phyloP scores from a whole-genome alignment of 164 flowering plant species.

The Berberis vulgaris region DNA sequence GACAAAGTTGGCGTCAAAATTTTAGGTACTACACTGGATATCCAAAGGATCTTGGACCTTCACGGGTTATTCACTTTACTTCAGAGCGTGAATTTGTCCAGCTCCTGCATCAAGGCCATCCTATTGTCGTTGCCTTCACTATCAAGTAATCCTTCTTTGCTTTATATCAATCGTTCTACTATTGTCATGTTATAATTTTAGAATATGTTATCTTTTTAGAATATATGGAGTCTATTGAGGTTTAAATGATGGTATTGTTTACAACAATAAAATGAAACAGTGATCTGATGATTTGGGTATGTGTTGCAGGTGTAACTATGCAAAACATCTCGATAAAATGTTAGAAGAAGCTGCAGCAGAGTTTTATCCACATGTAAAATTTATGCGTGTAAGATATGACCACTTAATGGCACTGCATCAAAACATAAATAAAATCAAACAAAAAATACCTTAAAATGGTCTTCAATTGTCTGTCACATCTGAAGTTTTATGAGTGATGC shows the following conservation, averaged over 20 bases:
- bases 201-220: no score
- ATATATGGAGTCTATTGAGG: not conserved
- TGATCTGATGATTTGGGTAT: not conserved
- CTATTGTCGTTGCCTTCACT: slow-evolving; percentile 84
- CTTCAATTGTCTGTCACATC: not conserved
- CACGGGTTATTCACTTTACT: slow-evolving; percentile 65
- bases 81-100: slow-evolving; percentile 89
- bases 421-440: not conserved
- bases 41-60: slow-evolving; percentile 86
- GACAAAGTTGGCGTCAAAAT: no score
- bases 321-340: slow-evolving; percentile 72
- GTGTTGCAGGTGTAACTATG: slow-evolving; percentile 48
- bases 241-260: not conserved
- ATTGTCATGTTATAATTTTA: not conserved
- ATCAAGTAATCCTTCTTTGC: slow-evolving; percentile 34
- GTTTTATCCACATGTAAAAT: slow-evolving; percentile 73
- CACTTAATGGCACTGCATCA: no score
- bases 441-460: not conserved
- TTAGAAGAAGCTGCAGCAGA: slow-evolving; percentile 85
- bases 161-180: not conserved
- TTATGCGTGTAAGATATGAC: slow-evolving; percentile 70
- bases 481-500: no score
- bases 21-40: slow-evolving; percentile 44
- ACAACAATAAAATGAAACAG: not conserved
- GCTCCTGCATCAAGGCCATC: slow-evolving; percentile 70